phyloP scores from a whole-genome alignment of 371 early-diverging fungal species.

The Mucor velutinosus region DNA sequence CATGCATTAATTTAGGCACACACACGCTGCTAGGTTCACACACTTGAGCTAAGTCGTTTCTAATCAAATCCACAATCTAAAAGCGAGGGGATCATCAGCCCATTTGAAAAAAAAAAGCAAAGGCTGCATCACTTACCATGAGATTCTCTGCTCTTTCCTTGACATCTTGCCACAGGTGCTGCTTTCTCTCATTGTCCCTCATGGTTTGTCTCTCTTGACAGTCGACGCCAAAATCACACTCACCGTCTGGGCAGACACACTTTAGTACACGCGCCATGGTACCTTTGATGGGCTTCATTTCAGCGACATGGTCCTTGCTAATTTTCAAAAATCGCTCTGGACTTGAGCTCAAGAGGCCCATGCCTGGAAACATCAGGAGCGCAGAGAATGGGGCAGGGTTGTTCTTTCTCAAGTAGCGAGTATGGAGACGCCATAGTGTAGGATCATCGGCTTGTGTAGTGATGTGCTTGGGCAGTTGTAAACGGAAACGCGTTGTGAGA shows the following conservation, averaged over 20 bases:
- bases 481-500: conserved; percentile 82
- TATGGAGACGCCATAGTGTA: conserved; percentile 62
- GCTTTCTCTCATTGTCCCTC: conserved; percentile 56
- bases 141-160: conserved; percentile 96
- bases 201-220: conserved; percentile 29
- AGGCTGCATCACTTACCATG: conserved; percentile 77
- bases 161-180: conserved; percentile 66
- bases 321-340: conserved; percentile 90
- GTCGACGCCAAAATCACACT: conserved; percentile 33
- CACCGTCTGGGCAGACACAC: conserved; percentile 39
- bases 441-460: conserved; percentile 4
- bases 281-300: conserved; percentile 98
- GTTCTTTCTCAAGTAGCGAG: conserved; percentile 58
- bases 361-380: conserved; percentile 54
- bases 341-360: conserved; percentile 62
- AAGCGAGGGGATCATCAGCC: neutral
- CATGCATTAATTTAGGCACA: conserved; percentile 87
- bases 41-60: conserved; percentile 87
- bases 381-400: conserved; percentile 94
- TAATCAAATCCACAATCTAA: conserved; percentile 94
- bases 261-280: conserved; percentile 64
- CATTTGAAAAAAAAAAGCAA: no score
- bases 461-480: conserved; percentile 33
- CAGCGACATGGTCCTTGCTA: conserved; percentile 55
- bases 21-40: conserved; percentile 68